A percentile compares a stretch with the other conserved stretches of the same genome.
phyloP scores from a whole-genome alignment of 2,329 filamentous ascomycete genomes.

The Paecilomyces formosus region DNA sequence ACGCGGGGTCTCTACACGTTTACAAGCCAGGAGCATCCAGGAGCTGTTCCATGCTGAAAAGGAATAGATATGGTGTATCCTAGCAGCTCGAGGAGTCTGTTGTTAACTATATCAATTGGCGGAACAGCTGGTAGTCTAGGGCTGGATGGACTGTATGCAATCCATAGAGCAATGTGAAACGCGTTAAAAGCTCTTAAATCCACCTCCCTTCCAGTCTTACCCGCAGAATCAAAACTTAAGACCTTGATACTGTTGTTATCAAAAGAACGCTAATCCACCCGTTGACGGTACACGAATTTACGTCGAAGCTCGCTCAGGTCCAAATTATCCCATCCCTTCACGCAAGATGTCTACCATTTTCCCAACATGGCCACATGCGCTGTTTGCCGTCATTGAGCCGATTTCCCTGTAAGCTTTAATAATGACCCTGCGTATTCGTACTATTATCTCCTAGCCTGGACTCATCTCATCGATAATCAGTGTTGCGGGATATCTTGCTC shows the following conservation, averaged over 20 bases:
- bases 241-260: background rate
- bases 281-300: background rate
- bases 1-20: background rate
- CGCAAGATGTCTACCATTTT: constrained; percentile 41
- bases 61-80: background rate
- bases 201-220: background rate
- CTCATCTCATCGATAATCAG: constrained; percentile 29
- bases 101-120: background rate
- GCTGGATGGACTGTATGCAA: background rate
- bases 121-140: background rate
- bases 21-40: background rate
- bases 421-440: background rate
- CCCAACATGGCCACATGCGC: constrained; percentile 55
- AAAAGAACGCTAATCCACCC: background rate
- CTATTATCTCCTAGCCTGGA: constrained; percentile 8
- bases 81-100: background rate
- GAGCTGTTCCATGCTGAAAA: background rate
- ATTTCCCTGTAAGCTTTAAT: constrained; percentile 52
- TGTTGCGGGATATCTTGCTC: constrained; percentile 51
- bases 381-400: constrained; percentile 64
- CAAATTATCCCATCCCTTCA: constrained; percentile 3
- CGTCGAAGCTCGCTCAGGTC: background rate
- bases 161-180: background rate
- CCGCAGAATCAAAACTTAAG: background rate
- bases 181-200: background rate